Evolutionary conservation across 768 basidiomycete genomes (phyloP), one percentile per base, ranked within the genome.

Genomic region (Hygrocybe coccinea): DNA sequence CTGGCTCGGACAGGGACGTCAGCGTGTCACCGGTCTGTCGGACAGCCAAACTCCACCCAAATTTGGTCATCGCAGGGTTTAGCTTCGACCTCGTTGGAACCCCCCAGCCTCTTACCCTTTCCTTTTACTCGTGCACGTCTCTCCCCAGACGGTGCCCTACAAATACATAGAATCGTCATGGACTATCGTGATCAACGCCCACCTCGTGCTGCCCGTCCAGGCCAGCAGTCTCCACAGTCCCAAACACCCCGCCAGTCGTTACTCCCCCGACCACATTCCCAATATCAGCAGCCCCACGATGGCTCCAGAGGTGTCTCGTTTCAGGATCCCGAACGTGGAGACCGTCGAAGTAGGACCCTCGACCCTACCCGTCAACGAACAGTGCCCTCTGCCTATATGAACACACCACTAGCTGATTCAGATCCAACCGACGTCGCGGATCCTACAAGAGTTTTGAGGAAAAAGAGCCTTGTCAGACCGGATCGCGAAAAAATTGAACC

Each of bases 401-500:
- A 60, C 66, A 25, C 3, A n/a, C 39, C 39, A 34, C 57, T 43
- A 62, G 70, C 58, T 54, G 77, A 79, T 60, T 71, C 76, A 44
- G 81, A 81, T 56, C 70, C 66, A 46, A 71, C 66, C 41, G 71
- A 74, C 36, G 69, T 69, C 46, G 64, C 70, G 38, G 82, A 83
- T 61, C 75, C 78, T 2, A 70, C 75, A 14, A 75, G 77, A 56
- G 80, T 91, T 6, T 73, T 77, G 56, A 75, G 97, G 67, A 97
- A 97, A 79, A 95, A 94, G 79, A 90, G 87, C 67, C 79, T 99
- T 15, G 90, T 97, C 52, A 77, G 80, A 54, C 95, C 95, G 4
- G 95, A 99, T 71, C 78, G 95, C 55, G 95, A 97, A 76, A 92
- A 95, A 78, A 91, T 97, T 62, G 94, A 97, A 65, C 93, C 94